Base-by-base conservation (phyloP, 2,329 filamentous ascomycete genomes). In the Colletotrichum nymphaeae region DNA sequence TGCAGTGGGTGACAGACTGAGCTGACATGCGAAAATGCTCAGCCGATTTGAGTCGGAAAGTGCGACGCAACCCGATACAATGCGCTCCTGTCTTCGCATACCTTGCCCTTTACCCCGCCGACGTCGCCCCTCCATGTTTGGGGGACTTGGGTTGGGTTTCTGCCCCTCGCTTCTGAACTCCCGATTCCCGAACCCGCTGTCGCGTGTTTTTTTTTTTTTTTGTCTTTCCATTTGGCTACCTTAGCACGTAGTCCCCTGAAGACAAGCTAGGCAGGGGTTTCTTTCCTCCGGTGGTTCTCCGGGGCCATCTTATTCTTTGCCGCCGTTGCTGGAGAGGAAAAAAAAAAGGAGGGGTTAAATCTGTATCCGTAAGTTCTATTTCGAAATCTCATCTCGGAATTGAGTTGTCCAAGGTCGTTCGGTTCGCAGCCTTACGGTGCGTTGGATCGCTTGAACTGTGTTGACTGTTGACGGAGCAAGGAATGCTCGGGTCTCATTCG, bases 31-130 rank as follows among this genome's bases (percentile, higher is more conserved):
- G 24, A 64, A 55, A 64, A 24, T 66, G 63, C 42, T 49, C 42
- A 35, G 62, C 19, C 46, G 67, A 58, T 8, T 42, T 19, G 58
- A 49, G 69, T 67, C 49, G 53, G 22, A 64, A 69, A 59, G 12
- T 58, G 64, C 69, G 57, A 72, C 64, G 57, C 35, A 72, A 68
- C 59, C 66, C 66, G 69, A 69, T 30, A 69, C 58, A 72, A 72
- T 64, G 69, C 59, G 69, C 63, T 66, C 37, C 37, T 42, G 16
- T 42, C 37, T 19, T 42, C 37, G 16, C 37, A 42, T 16, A 42
- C 37, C 37, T 42, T 35, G 32, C 5, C 32, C 4, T 5, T 35
- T 42, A 42, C 37, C 67, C 65, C 37, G 32, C 65, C 37, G 42
- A 16, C 30, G 16, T 65, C 53, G 53, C 67, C 62, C 26, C 55